A percentile compares a stretch with the other conserved stretches of the same genome.
phyloP scores from a whole-genome alignment of 2,329 filamentous ascomycete species.

The Aspergillus awamori region DNA sequence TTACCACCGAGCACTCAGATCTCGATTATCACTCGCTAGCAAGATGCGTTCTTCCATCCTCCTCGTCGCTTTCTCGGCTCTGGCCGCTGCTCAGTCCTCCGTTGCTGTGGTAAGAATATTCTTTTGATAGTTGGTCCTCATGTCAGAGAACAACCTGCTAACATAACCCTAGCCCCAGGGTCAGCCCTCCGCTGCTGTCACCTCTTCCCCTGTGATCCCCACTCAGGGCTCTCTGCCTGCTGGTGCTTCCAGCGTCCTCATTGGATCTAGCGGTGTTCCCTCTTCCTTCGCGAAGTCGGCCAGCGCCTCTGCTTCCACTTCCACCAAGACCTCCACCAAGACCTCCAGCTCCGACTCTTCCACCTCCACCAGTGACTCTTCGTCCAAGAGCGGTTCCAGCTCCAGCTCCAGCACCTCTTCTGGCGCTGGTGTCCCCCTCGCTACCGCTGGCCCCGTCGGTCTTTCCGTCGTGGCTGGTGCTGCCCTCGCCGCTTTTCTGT shows the following conservation, averaged over 20 bases:
- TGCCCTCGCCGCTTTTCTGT: slow-evolving; percentile 48
- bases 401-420: slow-evolving; percentile 28
- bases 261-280: slow-evolving; percentile 28
- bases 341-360: slow-evolving; percentile 23
- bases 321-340: slow-evolving; percentile 28
- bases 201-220: slow-evolving; percentile 38
- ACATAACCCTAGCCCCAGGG: slow-evolving; percentile 12
- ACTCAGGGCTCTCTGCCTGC: slow-evolving; percentile 22
- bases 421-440: slow-evolving; percentile 37
- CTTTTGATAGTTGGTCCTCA: background rate
- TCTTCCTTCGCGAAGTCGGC: slow-evolving; percentile 29
- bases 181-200: slow-evolving; percentile 30
- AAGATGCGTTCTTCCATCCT: slow-evolving; percentile 53
- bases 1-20: slow-evolving; percentile 13
- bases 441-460: slow-evolving; percentile 41
- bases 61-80: slow-evolving; percentile 48
- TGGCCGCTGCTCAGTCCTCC: slow-evolving; percentile 44
- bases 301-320: slow-evolving; percentile 21
- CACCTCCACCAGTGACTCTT: slow-evolving; percentile 21
- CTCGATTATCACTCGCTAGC: slow-evolving; percentile 22
- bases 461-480: slow-evolving; percentile 47
- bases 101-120: slow-evolving; percentile 25
- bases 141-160: background rate
- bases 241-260: slow-evolving; percentile 16
- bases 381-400: slow-evolving; percentile 13